A percentile compares a stretch with the other conserved stretches of the same genome.
These are phyloP conservation scores for Nicotiana undulata DNA, from an alignment of 257 asterid genomes.

Conservation along the genomic window DNA sequence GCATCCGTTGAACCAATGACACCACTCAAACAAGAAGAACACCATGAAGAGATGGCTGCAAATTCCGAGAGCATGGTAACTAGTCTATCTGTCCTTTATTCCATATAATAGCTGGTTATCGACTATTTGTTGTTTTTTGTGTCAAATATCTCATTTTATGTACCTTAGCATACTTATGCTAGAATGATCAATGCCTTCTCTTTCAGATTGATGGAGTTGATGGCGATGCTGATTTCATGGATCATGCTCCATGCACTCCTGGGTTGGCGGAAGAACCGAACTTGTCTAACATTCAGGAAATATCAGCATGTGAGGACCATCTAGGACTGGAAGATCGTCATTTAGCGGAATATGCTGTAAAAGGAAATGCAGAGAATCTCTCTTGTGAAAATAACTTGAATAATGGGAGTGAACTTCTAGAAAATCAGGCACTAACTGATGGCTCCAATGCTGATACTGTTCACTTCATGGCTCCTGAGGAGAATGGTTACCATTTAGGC, in stretches of 20 bases:
- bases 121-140: slow-evolving; percentile 1
- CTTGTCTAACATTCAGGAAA: slow-evolving; percentile 67
- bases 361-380: slow-evolving; percentile 22
- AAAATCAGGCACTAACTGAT: slow-evolving; percentile 26
- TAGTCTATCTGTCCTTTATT: background rate
- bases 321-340: slow-evolving; percentile 55
- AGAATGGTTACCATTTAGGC: slow-evolving; percentile 32
- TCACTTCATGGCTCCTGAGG: slow-evolving; percentile 13
- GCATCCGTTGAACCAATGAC: slow-evolving; percentile 48
- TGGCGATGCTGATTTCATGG: slow-evolving; percentile 51
- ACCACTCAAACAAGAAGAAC: slow-evolving; percentile 51
- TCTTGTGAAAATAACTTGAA: slow-evolving; percentile 18
- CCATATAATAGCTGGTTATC: background rate
- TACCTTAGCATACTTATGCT: background rate
- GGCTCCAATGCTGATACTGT: slow-evolving; percentile 28
- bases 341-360: slow-evolving; percentile 32
- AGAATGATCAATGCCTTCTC: background rate
- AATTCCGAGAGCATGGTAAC: slow-evolving; percentile 43
- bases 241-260: slow-evolving; percentile 94
- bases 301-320: slow-evolving; percentile 78
- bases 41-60: slow-evolving; percentile 33
- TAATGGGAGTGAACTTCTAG: slow-evolving; percentile 30
- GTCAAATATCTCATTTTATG: background rate
- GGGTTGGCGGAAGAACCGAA: slow-evolving; percentile 78
- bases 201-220: slow-evolving; percentile 44